Evolutionary conservation across 169 alveolate species (phyloP).

Genomic region (Plasmodium knowlesi): DNA sequence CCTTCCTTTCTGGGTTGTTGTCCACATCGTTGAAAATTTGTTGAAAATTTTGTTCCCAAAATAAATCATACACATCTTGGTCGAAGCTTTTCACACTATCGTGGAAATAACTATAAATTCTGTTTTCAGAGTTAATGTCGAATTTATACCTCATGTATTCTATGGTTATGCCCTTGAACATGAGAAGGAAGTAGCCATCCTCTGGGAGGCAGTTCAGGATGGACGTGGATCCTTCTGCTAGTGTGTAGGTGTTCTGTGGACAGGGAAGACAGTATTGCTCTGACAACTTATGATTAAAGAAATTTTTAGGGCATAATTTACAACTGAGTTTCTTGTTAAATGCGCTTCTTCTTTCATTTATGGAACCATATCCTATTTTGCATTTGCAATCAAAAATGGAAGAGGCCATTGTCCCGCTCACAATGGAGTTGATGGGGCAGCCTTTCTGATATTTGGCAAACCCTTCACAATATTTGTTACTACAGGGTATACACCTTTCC

Average conservation of each 20-base stretch:
- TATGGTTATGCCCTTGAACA: slow-evolving; percentile 44
- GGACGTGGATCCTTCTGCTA: slow-evolving; percentile 75
- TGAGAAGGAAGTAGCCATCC: slow-evolving; percentile 77
- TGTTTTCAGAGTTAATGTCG: slow-evolving; percentile 34
- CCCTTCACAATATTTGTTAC: slow-evolving; percentile 82
- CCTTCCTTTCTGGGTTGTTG: slow-evolving; percentile 2
- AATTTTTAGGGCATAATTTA: slow-evolving; percentile 57
- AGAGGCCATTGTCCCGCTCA: slow-evolving; percentile 7
- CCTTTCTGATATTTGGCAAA: slow-evolving; percentile 64
- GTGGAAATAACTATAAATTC: slow-evolving; percentile 40
- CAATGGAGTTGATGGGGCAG: slow-evolving; percentile 79
- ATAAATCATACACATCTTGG: slow-evolving; percentile 56
- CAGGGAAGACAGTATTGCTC: slow-evolving; percentile 79
- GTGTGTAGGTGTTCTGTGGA: slow-evolving; percentile 79
- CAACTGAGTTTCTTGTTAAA: slow-evolving; percentile 30
- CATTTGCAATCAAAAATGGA: slow-evolving; percentile 70
- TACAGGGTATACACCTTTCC: slow-evolving; percentile 77
- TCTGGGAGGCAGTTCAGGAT: slow-evolving; percentile 80
- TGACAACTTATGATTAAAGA: slow-evolving; percentile 76
- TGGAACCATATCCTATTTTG: slow-evolving; percentile 69
- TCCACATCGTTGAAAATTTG: background rate
- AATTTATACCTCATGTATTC: slow-evolving; percentile 55
- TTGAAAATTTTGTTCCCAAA: slow-evolving; percentile 29
- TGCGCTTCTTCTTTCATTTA: slow-evolving; percentile 63
- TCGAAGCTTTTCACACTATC: slow-evolving; percentile 30